Percentiles rank a stretch among this genome's conserved stretches.
phyloP scores from a whole-genome alignment of 106 monocot species.

The Dendrobium nobile region DNA sequence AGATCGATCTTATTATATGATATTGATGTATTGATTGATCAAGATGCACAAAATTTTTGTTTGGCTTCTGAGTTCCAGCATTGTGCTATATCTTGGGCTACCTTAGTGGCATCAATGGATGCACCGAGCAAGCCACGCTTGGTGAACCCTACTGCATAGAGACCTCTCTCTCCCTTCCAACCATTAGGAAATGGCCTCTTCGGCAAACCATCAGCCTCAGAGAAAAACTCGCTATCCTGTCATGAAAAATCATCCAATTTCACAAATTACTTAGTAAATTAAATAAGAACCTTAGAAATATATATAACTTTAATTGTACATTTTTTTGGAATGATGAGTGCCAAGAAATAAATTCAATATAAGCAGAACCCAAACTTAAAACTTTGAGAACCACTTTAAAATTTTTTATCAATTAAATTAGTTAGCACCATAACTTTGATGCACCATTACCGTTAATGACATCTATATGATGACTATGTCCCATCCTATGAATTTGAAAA shows the following conservation, averaged over 20 bases:
- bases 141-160: slow-evolving; percentile 74
- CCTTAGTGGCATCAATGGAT: slow-evolving; percentile 59
- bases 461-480: no score
- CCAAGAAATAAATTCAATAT: no score
- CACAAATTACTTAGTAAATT: neutral
- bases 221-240: slow-evolving; percentile 79
- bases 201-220: slow-evolving; percentile 61
- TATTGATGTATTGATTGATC: neutral
- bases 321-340: no score
- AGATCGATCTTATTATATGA: no score
- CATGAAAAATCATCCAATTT: neutral
- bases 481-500: no score
- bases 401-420: no score
- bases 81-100: slow-evolving; percentile 56
- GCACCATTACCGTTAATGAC: no score
- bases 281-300: no score
- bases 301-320: no score
- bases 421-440: no score
- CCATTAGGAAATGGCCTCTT: slow-evolving; percentile 65
- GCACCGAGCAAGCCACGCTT: slow-evolving; percentile 65
- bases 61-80: slow-evolving; percentile 23
- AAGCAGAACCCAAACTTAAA: no score
- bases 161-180: slow-evolving; percentile 69
- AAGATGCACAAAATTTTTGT: neutral
- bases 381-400: no score